phyloP scores from a whole-genome alignment of 257 asterid species.

The Asclepias syriaca region DNA sequence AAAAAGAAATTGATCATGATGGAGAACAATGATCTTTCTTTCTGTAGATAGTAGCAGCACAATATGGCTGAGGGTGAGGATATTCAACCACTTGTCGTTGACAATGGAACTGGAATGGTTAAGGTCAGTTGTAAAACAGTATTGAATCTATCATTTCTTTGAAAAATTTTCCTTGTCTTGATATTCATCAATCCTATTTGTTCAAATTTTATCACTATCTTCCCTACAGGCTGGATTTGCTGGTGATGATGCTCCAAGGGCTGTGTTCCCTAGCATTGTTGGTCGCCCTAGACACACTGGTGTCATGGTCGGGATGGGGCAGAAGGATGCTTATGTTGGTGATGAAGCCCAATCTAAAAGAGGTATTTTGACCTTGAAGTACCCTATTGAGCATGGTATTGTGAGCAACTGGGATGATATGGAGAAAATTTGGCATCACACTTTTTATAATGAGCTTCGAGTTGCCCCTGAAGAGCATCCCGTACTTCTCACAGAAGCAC shows the following conservation, averaged over 20 bases:
- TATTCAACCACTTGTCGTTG: conserved; percentile 41
- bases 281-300: conserved; percentile 43
- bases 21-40: neutral
- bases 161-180: neutral
- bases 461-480: conserved; percentile 49
- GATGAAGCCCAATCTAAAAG: conserved; percentile 47
- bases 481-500: conserved; percentile 44
- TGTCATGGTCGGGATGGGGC: conserved; percentile 48
- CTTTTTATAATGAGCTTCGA: conserved; percentile 43
- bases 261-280: conserved; percentile 41
- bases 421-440: conserved; percentile 53
- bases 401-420: conserved; percentile 53
- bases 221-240: conserved; percentile 38
- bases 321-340: conserved; percentile 46
- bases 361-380: conserved; percentile 38
- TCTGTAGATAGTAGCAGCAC: neutral
- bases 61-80: conserved; percentile 40
- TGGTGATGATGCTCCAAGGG: conserved; percentile 47
- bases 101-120: conserved; percentile 45
- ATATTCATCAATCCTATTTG: neutral
- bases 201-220: neutral
- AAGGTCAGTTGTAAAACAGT: conserved; percentile 20
- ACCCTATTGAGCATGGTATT: conserved; percentile 46
- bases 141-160: neutral
- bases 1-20: neutral